Evolutionary conservation across 257 asterid genomes (phyloP).

Genomic region (Ballota nigra): DNA sequence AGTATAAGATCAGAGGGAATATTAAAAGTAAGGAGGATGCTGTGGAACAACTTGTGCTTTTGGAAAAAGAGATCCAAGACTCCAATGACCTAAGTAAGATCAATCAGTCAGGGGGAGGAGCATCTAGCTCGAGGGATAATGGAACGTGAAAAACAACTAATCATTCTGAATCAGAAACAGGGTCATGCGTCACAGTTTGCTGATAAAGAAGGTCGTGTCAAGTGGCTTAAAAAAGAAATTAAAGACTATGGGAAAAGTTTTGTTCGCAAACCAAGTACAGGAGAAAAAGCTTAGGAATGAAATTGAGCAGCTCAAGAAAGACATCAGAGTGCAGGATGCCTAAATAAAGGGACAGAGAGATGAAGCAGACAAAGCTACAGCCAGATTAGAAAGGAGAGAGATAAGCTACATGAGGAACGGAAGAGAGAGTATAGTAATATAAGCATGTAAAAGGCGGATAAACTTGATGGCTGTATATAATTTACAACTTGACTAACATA

Average conservation of each 20-base stretch:
- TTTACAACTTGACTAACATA: constrained; percentile 1
- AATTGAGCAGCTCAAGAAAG: constrained; percentile 70
- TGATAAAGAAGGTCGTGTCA: constrained; percentile 82
- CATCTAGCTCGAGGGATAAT: constrained; percentile 83
- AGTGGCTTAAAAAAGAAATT: constrained; percentile 92
- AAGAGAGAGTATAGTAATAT: constrained; percentile 48
- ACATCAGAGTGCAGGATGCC: constrained; percentile 63
- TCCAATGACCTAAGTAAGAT: constrained; percentile 66
- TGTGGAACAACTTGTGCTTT: constrained; percentile 61
- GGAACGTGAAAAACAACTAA: constrained; percentile 97
- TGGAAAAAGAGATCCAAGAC: constrained; percentile 73
- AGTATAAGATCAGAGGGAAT: constrained; percentile 72
- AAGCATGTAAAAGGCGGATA: background rate
- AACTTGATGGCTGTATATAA: background rate
- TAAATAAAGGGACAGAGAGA: constrained; percentile 58
- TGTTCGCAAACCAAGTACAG: constrained; percentile 67
- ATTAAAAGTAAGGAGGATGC: constrained; percentile 92
- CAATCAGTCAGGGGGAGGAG: constrained; percentile 72
- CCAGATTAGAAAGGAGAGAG: constrained; percentile 68
- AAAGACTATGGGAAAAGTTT: constrained; percentile 79
- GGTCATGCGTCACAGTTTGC: constrained; percentile 97
- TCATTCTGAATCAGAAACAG: constrained; percentile 95
- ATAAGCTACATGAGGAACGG: constrained; percentile 72
- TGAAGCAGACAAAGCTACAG: constrained; percentile 62
- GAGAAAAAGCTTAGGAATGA: constrained; percentile 74